phyloP scores from a whole-genome alignment of 805 yeast genomes.

The Lipomyces sp. region DNA sequence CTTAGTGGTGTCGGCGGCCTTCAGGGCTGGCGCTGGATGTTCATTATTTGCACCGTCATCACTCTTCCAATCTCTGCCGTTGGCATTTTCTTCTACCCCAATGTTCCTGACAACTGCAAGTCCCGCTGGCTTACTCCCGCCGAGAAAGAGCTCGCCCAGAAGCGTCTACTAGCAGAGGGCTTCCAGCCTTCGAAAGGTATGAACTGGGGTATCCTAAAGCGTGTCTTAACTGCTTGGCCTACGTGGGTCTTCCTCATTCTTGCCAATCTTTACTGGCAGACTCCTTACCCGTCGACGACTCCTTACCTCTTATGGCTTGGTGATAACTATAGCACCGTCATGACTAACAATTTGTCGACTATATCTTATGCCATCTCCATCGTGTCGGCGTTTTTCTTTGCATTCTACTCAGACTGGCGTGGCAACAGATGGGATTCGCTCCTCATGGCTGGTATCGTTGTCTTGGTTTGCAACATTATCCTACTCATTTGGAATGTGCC shows the following conservation, averaged over 20 bases:
- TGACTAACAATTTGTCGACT: slow-evolving; percentile 13
- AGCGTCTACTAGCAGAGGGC: slow-evolving; percentile 32
- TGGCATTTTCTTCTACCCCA: slow-evolving; percentile 53
- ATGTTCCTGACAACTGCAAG: slow-evolving; percentile 50
- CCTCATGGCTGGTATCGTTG: slow-evolving; percentile 18
- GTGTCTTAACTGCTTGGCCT: slow-evolving; percentile 25
- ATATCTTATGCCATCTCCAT: slow-evolving; percentile 9
- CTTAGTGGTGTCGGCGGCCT: slow-evolving; percentile 51
- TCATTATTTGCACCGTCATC: slow-evolving; percentile 55
- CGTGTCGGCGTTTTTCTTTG: slow-evolving; percentile 14
- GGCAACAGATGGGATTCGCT: slow-evolving; percentile 13
- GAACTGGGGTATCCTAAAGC: slow-evolving; percentile 11
- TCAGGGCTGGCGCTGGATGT: slow-evolving; percentile 73
- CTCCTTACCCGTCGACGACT: slow-evolving; percentile 34
- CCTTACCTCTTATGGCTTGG: slow-evolving; percentile 32
- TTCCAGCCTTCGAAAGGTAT: slow-evolving; percentile 22
- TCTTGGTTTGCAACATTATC: slow-evolving; percentile 10
- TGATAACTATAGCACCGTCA: background rate
- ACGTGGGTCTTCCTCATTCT: slow-evolving; percentile 28
- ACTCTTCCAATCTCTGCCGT: slow-evolving; percentile 45
- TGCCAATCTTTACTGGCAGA: slow-evolving; percentile 32
- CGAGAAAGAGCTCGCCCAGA: slow-evolving; percentile 38
- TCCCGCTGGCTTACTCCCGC: slow-evolving; percentile 37
- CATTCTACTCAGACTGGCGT: slow-evolving; percentile 20
- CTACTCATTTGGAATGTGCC: slow-evolving; percentile 6